Evolutionary conservation across 129 eudicot species (phyloP).

Genomic region (Deinandra increscens): DNA sequence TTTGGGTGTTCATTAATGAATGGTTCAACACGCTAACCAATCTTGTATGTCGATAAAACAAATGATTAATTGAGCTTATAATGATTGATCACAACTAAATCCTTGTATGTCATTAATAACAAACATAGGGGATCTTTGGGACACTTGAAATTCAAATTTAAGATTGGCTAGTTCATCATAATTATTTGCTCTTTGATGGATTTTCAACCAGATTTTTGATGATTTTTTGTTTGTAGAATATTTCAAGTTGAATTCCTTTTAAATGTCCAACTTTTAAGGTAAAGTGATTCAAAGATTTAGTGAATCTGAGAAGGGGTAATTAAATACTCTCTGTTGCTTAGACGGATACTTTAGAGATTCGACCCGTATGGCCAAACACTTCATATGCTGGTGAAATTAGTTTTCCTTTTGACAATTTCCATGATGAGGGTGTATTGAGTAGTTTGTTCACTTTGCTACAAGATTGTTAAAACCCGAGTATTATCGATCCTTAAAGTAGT

Average conservation of each 20-base stretch:
- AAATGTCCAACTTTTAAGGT: neutral
- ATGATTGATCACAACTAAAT: neutral
- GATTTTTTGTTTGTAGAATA: conserved; percentile 7
- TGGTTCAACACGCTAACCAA: neutral
- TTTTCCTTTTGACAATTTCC: no score
- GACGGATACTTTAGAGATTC: no score
- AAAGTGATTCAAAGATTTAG: neutral
- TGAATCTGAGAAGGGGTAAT: neutral
- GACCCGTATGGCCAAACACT: no score
- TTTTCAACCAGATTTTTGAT: neutral
- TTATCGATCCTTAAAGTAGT: neutral
- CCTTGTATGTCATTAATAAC: neutral
- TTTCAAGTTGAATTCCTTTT: conserved; percentile 1
- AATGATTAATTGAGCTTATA: neutral
- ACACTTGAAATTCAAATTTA: neutral
- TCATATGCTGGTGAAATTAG: no score
- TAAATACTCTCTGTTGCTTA: neutral
- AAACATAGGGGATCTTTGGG: neutral
- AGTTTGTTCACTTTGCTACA: no score
- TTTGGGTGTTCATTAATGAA: neutral
- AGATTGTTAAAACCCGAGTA: no score
- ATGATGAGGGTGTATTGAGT: no score
- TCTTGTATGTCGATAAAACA: neutral
- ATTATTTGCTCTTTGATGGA: neutral
- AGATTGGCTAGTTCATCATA: neutral